Evolutionary conservation across 2,329 filamentous ascomycete genomes (phyloP).

Genomic region (Colletotrichum caudatum): DNA sequence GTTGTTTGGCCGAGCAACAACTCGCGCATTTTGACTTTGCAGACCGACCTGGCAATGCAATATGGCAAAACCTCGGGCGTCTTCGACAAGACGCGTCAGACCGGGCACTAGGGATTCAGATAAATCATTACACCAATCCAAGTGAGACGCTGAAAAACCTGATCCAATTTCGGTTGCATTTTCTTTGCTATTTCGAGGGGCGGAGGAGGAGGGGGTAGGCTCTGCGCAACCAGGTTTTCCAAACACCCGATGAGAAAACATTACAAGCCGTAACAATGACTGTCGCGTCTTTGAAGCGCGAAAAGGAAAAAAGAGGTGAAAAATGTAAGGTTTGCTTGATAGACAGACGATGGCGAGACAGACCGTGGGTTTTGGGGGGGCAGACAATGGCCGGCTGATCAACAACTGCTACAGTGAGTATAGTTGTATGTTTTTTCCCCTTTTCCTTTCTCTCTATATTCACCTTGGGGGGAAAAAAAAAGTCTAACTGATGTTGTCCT

Average conservation of each 20-base stretch:
- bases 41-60: neutral
- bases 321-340: neutral
- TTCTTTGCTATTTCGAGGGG: neutral
- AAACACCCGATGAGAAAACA: neutral
- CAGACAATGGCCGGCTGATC: neutral
- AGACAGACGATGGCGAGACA: neutral
- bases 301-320: neutral
- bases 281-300: too few relatives aligned
- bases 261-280: neutral
- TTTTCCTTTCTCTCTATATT: too few relatives aligned
- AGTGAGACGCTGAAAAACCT: neutral
- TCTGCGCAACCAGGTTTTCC: fast-evolving
- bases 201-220: neutral
- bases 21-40: neutral
- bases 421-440: too few relatives aligned
- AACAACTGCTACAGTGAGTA: too few relatives aligned
- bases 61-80: neutral
- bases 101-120: neutral
- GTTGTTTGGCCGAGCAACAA: neutral
- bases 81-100: neutral
- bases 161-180: neutral
- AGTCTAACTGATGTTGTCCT: conserved; percentile 43
- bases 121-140: neutral
- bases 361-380: neutral
- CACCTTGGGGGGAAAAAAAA: neutral